These are phyloP conservation scores for Alternaria dauci DNA, from an alignment of 2,329 filamentous ascomycete species.

Conservation along the genomic window DNA sequence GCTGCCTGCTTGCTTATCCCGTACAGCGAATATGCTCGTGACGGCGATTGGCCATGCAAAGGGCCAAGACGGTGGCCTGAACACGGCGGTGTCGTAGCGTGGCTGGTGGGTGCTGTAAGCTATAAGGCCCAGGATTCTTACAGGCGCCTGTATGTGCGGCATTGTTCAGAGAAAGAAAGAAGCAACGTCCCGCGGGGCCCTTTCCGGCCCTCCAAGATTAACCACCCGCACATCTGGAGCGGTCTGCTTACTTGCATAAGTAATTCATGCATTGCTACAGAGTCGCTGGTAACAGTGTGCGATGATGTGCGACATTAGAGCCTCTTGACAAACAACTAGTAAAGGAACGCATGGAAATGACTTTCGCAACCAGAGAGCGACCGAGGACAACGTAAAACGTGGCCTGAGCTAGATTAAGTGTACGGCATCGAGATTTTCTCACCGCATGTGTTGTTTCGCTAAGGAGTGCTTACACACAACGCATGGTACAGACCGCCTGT, in stretches of 20 bases:
- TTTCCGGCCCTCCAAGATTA: not conserved
- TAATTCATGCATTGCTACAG: not conserved
- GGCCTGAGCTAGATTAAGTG: not conserved
- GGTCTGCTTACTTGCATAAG: not conserved
- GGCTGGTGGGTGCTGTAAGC: not conserved
- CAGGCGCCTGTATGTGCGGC: not conserved
- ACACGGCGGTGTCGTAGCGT: not conserved
- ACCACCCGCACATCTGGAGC: not conserved
- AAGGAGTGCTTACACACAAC: not conserved
- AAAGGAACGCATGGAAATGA: not conserved
- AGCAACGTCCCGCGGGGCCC: conserved; percentile 1
- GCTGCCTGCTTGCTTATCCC: conserved; percentile 5
- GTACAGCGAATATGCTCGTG: not conserved
- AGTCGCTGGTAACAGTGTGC: not conserved
- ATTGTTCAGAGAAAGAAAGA: not conserved
- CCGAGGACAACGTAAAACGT: not conserved
- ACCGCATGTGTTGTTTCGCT: not conserved
- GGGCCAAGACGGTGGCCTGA: not conserved
- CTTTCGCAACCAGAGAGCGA: not conserved
- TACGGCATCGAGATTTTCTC: not conserved
- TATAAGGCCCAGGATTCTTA: not conserved
- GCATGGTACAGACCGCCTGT: not conserved
- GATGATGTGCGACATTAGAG: not conserved
- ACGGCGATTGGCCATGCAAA: not conserved
- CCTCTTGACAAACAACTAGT: not conserved